Base-by-base conservation (phyloP, 2,329 filamentous ascomycete genomes). In the Lithohypha guttulata region DNA sequence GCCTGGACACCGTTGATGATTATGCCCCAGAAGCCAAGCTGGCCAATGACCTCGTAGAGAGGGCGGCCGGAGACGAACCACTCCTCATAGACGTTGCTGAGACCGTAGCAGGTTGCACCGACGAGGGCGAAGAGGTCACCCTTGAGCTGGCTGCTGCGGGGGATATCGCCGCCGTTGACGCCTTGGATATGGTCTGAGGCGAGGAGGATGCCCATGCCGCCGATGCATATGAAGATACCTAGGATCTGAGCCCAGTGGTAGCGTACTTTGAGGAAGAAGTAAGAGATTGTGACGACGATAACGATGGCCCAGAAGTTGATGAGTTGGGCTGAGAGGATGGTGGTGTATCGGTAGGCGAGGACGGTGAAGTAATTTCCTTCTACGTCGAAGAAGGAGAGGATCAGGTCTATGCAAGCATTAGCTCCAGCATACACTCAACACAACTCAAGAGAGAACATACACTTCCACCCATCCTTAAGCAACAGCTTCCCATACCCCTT, bases 241-340 rank as follows among this genome's bases (percentile, higher is more conserved):
- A 75, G 51, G 53, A 94, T 76, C 67, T 96, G 91, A 42, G 83
- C 77, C 57, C 75, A 67, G 64, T 86, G 84, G 71, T 98, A 98
- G 53, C 91, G 83, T 30, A 98, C 91, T 50, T 71, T 73, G 42
- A 98, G 75, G 52, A 95, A 69, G 47, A 79, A 50, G 63, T 93
- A 87, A 19, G 85, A 94, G 49, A 95, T 65, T 45, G 82, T 57
- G 14, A 96, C 85, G 15, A 98, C 91, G 46, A 89, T 79, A 35
- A 93, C 84, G 51, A 98, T 96, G 52, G 87, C 84, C 89, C 89
- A 96, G 66, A 96, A 96, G 70, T 95, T 95, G 65, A 98, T 85
- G 37, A 98, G 73, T 69, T 96, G 87, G 11, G 86, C 86, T 14
- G 82, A 91, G 34, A 96, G 72, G 52, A 95, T 81, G 54, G 87